Evolutionary conservation across 306 rosid species (phyloP), one percentile per base, ranked within the genome.

Genomic region (Malus orientalis): DNA sequence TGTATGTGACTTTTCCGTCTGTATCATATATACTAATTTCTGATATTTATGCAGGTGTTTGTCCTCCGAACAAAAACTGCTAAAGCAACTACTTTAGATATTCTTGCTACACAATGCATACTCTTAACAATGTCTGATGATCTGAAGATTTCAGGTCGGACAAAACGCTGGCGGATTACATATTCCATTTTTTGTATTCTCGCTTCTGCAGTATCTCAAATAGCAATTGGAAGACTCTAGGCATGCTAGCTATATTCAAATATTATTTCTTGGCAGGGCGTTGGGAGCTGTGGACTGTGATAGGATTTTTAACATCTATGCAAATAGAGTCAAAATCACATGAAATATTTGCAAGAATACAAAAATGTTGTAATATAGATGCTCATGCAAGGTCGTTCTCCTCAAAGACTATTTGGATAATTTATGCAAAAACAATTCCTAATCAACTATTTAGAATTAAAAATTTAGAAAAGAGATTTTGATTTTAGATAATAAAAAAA

Each of bases 61-160:
- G 96, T 91, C 70, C 98, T 94, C 79, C 89, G 88, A 49, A 77
- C 88, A 11, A 71, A 83, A 33, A 86, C 88, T 19, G 94, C 97
- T 27, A 94, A 90, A 77, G 89, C 89, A 25, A 93, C 97, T 61
- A 94, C 97, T 16, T 32, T 71, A 23, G 90, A 91, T 81, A 90
- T 94, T 82, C 91, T 94, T 67, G 73, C 93, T 32, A 91, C 96
- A 33, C 97, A 93, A 75, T 88, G 98, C 88, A 87, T 93, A 79
- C 89, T 96, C 23, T 89, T 96, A 23, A 91, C 97, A 9, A 87
- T 87, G 88, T 93, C 98, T 7, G 96, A 88, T 59, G 98, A 93
- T 86, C 94, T 91, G n/a, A 91, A 89, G 86, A 71, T 78, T 63
- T 90, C 84, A 89, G 74, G 76, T 70, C 66, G 67, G 60, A 80